phyloP scores from a whole-genome alignment of 202 grass and related monocot genomes.

The Thinopyrum obtusiflorum region DNA sequence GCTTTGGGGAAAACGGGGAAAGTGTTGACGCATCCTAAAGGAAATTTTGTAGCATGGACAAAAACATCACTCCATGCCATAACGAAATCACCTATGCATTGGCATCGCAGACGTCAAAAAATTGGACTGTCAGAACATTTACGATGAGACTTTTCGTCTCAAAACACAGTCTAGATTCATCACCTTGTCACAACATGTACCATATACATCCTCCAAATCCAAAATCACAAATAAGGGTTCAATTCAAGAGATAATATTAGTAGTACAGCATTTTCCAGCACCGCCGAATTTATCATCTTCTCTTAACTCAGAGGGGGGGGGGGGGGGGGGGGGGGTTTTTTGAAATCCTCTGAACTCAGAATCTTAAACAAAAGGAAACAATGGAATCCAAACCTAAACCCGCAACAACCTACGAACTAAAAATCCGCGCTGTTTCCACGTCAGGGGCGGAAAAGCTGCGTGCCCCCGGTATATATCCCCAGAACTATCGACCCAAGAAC shows the following conservation, averaged over 20 bases:
- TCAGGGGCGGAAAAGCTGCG: neutral
- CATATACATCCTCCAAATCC: neutral
- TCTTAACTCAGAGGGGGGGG: neutral
- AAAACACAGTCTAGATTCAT: neutral
- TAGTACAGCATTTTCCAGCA: neutral
- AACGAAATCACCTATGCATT: neutral
- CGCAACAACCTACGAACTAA: conserved; percentile 46
- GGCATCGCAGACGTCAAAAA: neutral
- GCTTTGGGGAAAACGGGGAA: neutral
- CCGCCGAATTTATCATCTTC: neutral
- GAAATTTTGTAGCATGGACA: neutral
- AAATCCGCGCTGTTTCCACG: conserved; percentile 13
- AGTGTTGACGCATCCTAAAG: neutral
- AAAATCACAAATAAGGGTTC: neutral
- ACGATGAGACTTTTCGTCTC: neutral
- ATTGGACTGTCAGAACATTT: too few species aligned
- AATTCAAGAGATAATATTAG: neutral
- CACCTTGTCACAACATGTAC: neutral
- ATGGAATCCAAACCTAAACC: conserved; percentile 16
- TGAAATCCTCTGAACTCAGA: neutral
- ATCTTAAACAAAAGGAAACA: neutral
- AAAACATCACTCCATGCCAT: neutral
- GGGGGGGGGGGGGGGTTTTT: too few species aligned
- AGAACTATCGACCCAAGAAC: neutral
- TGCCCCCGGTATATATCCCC: conserved; percentile 22